These are phyloP conservation scores for Colletotrichum coccodes DNA, from an alignment of 2,329 filamentous ascomycete species.

Conservation along the genomic window DNA sequence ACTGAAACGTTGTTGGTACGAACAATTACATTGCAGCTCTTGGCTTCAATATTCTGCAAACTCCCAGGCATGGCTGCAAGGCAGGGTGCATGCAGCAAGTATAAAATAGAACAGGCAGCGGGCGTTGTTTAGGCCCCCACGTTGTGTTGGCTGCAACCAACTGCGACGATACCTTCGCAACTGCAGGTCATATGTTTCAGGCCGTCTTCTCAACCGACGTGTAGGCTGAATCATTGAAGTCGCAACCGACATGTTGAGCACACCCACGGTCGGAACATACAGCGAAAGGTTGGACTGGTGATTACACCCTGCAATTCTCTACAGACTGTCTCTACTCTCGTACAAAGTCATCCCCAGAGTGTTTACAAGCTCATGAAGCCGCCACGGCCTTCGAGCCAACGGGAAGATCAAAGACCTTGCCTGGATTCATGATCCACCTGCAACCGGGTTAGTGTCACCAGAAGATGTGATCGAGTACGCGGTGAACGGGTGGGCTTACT, in stretches of 20 bases:
- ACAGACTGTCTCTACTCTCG: too few species aligned
- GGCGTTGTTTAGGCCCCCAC: constrained; percentile 6
- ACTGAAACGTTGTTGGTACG: constrained; percentile 8
- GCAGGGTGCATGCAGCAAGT: background rate
- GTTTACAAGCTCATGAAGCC: background rate
- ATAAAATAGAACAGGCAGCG: background rate
- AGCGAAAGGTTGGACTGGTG: background rate
- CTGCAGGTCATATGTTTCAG: constrained; percentile 15
- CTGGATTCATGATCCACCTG: constrained; percentile 75
- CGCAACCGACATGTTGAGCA: background rate
- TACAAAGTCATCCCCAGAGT: too few species aligned
- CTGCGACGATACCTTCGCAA: background rate
- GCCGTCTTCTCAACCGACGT: background rate
- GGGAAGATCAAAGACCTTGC: constrained; percentile 70
- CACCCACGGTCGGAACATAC: background rate
- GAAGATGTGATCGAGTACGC: too few species aligned
- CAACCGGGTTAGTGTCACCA: background rate
- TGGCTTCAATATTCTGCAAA: background rate
- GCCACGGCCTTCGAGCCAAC: constrained; percentile 1
- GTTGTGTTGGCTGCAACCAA: constrained; percentile 15
- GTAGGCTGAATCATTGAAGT: background rate
- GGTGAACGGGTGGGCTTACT: constrained; percentile 35
- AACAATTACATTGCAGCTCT: background rate
- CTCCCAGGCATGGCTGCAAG: background rate
- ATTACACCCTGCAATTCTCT: background rate